Conservation (phyloP, 257 asterid species). For the Hygrophila difformis region DNA sequence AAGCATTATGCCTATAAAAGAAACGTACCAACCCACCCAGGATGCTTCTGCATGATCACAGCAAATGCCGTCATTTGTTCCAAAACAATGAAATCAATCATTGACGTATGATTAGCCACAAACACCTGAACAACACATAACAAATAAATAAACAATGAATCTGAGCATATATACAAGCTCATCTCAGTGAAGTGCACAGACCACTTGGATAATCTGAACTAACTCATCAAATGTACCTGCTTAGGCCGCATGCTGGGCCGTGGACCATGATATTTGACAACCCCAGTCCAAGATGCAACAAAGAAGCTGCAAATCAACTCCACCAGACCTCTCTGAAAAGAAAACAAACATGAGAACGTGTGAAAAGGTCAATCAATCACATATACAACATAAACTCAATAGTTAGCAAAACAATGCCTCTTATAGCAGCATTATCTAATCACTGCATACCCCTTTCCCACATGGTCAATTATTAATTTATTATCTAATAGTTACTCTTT, state of each 20-base stretch:
- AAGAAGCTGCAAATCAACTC: constrained; percentile 96
- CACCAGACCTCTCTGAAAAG: constrained; percentile 71
- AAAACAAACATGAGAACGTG: not conserved
- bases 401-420: constrained; percentile 6
- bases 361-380: too few species aligned
- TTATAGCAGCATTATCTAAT: not conserved
- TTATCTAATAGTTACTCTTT: not conserved
- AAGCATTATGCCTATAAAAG: not conserved
- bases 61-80: constrained; percentile 99
- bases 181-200: constrained; percentile 5
- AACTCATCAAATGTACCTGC: constrained; percentile 47
- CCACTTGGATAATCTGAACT: constrained; percentile 9
- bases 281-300: constrained; percentile 99
- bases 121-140: constrained; percentile 57
- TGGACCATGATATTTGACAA: constrained; percentile 97
- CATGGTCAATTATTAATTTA: too few species aligned
- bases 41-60: constrained; percentile 99
- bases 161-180: constrained; percentile 2
- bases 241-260: constrained; percentile 95
- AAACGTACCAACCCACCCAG: constrained; percentile 99
- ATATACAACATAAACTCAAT: too few species aligned
- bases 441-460: not conserved
- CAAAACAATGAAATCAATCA: constrained; percentile 92
- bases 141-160: constrained; percentile 1
- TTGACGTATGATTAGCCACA: constrained; percentile 97